These are phyloP conservation scores for Panaeolus cyanescens DNA, from an alignment of 768 basidiomycete species.

Conservation along the genomic window DNA sequence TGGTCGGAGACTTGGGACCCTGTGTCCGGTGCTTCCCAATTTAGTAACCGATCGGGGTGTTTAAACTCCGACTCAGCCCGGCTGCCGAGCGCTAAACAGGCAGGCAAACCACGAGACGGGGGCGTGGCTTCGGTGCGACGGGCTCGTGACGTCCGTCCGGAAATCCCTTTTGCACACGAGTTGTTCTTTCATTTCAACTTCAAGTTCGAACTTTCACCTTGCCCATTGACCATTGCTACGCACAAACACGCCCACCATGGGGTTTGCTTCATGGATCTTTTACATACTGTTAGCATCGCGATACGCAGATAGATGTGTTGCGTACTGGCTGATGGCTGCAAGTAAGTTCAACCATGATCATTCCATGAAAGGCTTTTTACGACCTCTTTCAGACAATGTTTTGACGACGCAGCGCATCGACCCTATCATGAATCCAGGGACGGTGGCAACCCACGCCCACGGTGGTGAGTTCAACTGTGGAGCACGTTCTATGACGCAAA, in stretches of 20 bases:
- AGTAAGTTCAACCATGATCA: constrained; percentile 3
- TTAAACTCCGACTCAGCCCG: background rate
- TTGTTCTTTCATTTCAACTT: background rate
- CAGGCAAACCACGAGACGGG: background rate
- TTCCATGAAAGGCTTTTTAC: background rate
- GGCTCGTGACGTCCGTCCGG: background rate
- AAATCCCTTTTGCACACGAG: background rate
- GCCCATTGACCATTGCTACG: background rate
- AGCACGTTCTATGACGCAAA: background rate
- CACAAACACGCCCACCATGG: background rate
- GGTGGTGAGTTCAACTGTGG: constrained; percentile 18
- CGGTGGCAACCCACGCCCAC: constrained; percentile 35
- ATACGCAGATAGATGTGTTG: no score
- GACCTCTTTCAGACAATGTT: constrained; percentile 27
- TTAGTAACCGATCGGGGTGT: background rate
- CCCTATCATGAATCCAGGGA: constrained; percentile 36
- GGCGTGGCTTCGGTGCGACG: background rate
- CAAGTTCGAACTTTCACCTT: background rate
- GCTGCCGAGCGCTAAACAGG: background rate
- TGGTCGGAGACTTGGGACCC: background rate
- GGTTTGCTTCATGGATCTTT: background rate
- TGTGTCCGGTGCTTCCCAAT: background rate
- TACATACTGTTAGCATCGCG: no score
- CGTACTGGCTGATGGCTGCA: constrained; percentile 18
- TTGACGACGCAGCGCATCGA: constrained; percentile 40